Percentiles rank a stretch among this genome's conserved stretches.
Conservation (phyloP, 805 yeast species). For the Saturnispora sanitii region DNA sequence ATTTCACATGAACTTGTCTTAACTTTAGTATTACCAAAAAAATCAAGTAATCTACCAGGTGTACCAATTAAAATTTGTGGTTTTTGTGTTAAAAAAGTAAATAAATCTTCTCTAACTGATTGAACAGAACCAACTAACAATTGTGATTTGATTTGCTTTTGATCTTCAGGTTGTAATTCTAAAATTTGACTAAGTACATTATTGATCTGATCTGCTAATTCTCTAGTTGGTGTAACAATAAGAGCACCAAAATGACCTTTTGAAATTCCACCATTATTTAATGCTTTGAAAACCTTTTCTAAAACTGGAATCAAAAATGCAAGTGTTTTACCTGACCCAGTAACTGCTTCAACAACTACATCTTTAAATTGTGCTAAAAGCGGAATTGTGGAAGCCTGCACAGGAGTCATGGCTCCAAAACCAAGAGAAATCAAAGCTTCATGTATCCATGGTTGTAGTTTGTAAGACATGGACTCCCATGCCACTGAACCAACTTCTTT, state of each 20-base stretch:
- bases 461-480: slow-evolving; percentile 49
- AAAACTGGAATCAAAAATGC: slow-evolving; percentile 78
- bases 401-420: slow-evolving; percentile 83
- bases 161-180: slow-evolving; percentile 43
- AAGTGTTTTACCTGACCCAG: slow-evolving; percentile 98
- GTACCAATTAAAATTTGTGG: slow-evolving; percentile 85
- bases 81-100: slow-evolving; percentile 37
- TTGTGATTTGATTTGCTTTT: slow-evolving; percentile 40
- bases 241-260: slow-evolving; percentile 65
- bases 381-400: slow-evolving; percentile 92
- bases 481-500: slow-evolving; percentile 35
- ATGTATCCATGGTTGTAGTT: slow-evolving; percentile 57
- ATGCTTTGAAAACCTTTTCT: slow-evolving; percentile 43
- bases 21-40: slow-evolving; percentile 49
- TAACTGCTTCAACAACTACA: slow-evolving; percentile 93
- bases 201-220: slow-evolving; percentile 59
- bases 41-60: slow-evolving; percentile 81
- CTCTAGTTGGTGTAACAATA: slow-evolving; percentile 62
- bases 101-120: slow-evolving; percentile 62
- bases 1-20: slow-evolving; percentile 58
- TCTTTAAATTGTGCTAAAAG: slow-evolving; percentile 76
- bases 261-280: slow-evolving; percentile 27
- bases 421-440: slow-evolving; percentile 71
- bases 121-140: slow-evolving; percentile 54
- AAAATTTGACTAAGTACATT: slow-evolving; percentile 53